Evolutionary conservation across 2,329 filamentous ascomycete species (phyloP).

Genomic region (Trichoderma hamatum): DNA sequence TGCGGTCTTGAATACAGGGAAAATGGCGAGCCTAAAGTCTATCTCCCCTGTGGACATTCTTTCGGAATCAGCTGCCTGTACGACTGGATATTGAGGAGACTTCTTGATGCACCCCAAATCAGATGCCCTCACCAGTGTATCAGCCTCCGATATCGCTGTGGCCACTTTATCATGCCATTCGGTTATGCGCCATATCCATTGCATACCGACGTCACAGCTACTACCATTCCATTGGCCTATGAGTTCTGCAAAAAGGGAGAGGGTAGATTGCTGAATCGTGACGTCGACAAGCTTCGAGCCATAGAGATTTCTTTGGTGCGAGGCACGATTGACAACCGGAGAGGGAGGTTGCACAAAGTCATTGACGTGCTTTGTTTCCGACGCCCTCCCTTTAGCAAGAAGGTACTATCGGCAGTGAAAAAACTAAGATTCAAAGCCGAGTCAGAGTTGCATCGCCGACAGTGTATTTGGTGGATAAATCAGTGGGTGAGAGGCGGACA

Average conservation of each 20-base stretch:
- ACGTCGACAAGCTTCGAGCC: neutral
- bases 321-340: neutral
- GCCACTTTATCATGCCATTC: constrained; percentile 27
- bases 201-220: neutral
- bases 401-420: neutral
- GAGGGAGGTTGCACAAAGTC: neutral
- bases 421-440: neutral
- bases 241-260: constrained; percentile 29
- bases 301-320: neutral
- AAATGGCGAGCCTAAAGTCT: constrained; percentile 28
- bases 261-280: neutral
- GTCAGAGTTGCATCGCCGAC: neutral
- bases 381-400: neutral
- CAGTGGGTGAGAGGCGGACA: neutral
- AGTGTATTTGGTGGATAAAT: neutral
- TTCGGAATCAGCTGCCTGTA: constrained; percentile 34
- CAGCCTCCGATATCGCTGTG: constrained; percentile 31
- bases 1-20: neutral
- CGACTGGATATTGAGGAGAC: constrained; percentile 2
- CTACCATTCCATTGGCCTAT: constrained; percentile 30
- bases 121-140: constrained; percentile 28
- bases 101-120: neutral
- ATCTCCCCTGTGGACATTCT: constrained; percentile 36
- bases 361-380: neutral
- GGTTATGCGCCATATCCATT: neutral